These are phyloP conservation scores for Phytophthora vignae DNA, from an alignment of 352 stramenopile genomes.

Conservation along the genomic window DNA sequence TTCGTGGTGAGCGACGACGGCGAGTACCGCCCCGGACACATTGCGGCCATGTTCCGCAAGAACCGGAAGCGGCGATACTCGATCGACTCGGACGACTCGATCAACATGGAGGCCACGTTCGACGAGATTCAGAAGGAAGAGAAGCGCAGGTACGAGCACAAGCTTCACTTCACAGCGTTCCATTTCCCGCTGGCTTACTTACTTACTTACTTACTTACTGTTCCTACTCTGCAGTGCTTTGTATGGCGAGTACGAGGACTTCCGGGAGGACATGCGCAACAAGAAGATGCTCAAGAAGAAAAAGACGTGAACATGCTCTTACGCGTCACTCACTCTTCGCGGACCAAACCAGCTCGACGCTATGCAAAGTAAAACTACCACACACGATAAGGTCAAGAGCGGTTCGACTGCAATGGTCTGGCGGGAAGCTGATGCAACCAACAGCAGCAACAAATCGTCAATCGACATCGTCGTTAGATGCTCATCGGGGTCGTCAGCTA, in stretches of 20 bases:
- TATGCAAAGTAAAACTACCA: slow-evolving; percentile 17
- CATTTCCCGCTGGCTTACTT: neutral
- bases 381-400: slow-evolving; percentile 12
- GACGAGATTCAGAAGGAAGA: slow-evolving; percentile 90
- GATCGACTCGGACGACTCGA: slow-evolving; percentile 82
- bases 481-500: neutral
- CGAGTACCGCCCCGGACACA: slow-evolving; percentile 78
- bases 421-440: no score
- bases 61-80: slow-evolving; percentile 79
- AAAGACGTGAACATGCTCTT: slow-evolving; percentile 67
- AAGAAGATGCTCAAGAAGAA: slow-evolving; percentile 85
- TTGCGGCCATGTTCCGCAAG: slow-evolving; percentile 84
- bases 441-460: neutral
- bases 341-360: neutral
- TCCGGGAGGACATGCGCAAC: slow-evolving; percentile 84
- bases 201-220: neutral
- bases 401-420: neutral
- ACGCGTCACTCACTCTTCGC: neutral
- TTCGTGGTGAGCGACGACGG: slow-evolving; percentile 85
- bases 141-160: slow-evolving; percentile 65
- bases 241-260: slow-evolving; percentile 87
- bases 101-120: slow-evolving; percentile 88
- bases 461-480: neutral
- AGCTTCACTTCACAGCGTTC: neutral
- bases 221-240: slow-evolving; percentile 49